Conservation (phyloP, 2,329 filamentous ascomycete genomes). For the Myriangium duriaei region DNA sequence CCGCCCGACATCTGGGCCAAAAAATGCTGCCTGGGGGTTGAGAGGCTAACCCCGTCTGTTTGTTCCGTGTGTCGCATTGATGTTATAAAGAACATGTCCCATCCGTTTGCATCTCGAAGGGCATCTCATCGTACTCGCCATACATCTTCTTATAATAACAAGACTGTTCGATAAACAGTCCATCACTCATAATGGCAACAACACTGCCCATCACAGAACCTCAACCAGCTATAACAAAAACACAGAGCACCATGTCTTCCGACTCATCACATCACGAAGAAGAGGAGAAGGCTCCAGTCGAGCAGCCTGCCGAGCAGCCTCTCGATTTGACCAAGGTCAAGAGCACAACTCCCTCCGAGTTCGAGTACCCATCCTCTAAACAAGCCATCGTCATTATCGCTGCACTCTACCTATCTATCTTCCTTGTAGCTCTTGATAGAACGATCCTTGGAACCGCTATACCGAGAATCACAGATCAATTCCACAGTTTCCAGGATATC, state of each 20-base stretch:
- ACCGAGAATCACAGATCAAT: slow-evolving; percentile 36
- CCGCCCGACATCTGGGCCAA: neutral
- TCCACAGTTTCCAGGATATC: slow-evolving; percentile 33
- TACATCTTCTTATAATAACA: no score
- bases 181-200: neutral
- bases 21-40: neutral
- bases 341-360: slow-evolving; percentile 17
- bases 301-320: neutral
- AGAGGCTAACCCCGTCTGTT: neutral
- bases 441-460: slow-evolving; percentile 39
- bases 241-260: neutral
- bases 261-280: neutral
- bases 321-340: slow-evolving; percentile 1
- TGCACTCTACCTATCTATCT: slow-evolving; percentile 23
- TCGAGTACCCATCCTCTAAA: slow-evolving; percentile 22
- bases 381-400: slow-evolving; percentile 24
- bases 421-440: slow-evolving; percentile 27
- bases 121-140: no score
- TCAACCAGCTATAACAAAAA: neutral
- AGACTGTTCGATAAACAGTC: no score
- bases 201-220: neutral
- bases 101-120: no score
- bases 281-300: neutral
- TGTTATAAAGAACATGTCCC: neutral
- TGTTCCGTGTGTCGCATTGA: neutral